A percentile compares a stretch with the other conserved stretches of the same genome.
These are phyloP conservation scores for Flaveria ramosissima DNA, from an alignment of 129 eudicot genomes.

Conservation along the genomic window DNA sequence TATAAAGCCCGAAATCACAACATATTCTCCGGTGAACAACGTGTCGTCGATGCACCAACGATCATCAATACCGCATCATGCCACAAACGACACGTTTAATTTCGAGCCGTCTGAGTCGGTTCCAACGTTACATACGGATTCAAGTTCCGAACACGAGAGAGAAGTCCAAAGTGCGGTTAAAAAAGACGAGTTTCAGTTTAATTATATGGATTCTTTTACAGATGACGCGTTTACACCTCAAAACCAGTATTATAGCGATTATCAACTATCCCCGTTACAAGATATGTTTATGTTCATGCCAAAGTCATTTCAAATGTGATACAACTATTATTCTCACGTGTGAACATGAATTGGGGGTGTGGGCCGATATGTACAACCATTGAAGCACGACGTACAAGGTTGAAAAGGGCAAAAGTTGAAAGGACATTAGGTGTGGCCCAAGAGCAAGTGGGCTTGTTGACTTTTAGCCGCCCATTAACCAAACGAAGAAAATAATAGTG, in stretches of 20 bases:
- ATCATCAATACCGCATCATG: slow-evolving; percentile 31
- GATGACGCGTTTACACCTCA: slow-evolving; percentile 46
- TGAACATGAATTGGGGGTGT: slow-evolving; percentile 28
- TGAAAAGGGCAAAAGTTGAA: slow-evolving; percentile 26
- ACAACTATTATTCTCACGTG: background rate
- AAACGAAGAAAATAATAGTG: slow-evolving; percentile 10
- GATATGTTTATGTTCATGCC: slow-evolving; percentile 62
- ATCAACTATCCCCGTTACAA: slow-evolving; percentile 56
- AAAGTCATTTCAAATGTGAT: slow-evolving; percentile 52
- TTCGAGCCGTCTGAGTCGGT: slow-evolving; percentile 55
- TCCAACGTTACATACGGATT: slow-evolving; percentile 55
- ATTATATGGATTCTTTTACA: slow-evolving; percentile 50
- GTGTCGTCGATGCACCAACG: slow-evolving; percentile 11
- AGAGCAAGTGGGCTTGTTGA: slow-evolving; percentile 28
- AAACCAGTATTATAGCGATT: slow-evolving; percentile 41
- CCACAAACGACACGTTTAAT: slow-evolving; percentile 35
- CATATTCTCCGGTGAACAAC: slow-evolving; percentile 14
- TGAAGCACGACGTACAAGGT: slow-evolving; percentile 12
- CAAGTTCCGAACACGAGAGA: slow-evolving; percentile 59
- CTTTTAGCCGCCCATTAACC: slow-evolving; percentile 23
- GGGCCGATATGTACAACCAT: slow-evolving; percentile 21
- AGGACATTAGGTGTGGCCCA: slow-evolving; percentile 26
- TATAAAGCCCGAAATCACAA: slow-evolving; percentile 42
- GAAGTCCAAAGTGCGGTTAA: slow-evolving; percentile 61
- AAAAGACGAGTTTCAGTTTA: slow-evolving; percentile 43